Base-by-base conservation (phyloP, 371 early-diverging fungal genomes). In the Lichtheimia corymbifera region DNA sequence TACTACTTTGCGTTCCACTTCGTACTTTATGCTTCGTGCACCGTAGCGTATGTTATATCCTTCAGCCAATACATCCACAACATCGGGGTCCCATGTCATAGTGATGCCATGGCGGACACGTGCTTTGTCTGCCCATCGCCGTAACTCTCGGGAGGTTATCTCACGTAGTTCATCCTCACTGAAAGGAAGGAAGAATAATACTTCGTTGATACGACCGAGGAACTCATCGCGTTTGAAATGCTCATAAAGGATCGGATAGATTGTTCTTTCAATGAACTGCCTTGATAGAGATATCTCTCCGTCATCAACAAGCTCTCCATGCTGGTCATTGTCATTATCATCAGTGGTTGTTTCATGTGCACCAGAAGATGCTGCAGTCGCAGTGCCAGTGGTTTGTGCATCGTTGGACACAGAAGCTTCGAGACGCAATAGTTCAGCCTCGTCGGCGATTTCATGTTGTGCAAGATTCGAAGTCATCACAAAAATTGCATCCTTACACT, bases 401-500 rank as follows among this genome's bases (percentile, higher is more conserved):
- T 76, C 77, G 0, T 70, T 70, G 4, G 74, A 63, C 0, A 77
- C 74, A 11, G 73, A 78, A 2, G 80, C 83, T 58, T 86, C 85
- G 0, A 75, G 61, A 22, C 87, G 71, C n/a, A 85, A 61, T 11
- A 74, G 53, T 56, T 82, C 81, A 0, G 87, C 79, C 62, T 83
- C 81, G 51, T 82, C 82, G 0, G 83, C 84, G 56, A 90, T 89
- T 59, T 85, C 82, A 47, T 83, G 77, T 55, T 89, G 87, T 2
- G 89, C 91, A 30, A 91, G 63, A 56, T 91, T 91, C 24, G 85
- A 83, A 4, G 91, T 91, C 85, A 91, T 87, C 49, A 91, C 69
- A 63, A 90, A 82, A 20, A 90, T 88, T 5, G 88, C 88, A 63
- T 89, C 89, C 40, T 82, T 71, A 71, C 86, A 74, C 64, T 78